Evolutionary conservation across 228 moss, liverwort and hornwort genomes (phyloP), one percentile per base, ranked within the genome.

Genomic region (Sphagnum fallax): DNA sequence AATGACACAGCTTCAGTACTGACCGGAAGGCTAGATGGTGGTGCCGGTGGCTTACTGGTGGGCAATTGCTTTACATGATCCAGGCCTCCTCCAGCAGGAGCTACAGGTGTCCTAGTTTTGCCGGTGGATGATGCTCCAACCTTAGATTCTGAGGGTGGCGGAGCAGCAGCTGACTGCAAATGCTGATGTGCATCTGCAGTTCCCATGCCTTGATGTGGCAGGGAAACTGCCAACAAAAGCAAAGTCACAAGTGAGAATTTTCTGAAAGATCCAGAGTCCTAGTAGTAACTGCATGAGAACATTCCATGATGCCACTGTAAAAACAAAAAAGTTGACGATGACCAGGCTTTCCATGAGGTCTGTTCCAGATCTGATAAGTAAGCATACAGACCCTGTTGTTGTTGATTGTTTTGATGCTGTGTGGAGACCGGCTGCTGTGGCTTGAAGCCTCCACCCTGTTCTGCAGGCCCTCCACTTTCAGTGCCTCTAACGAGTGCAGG

Each of bases 161-260:
- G 85, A 5, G 66, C 53, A 60, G 69, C 67, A 68, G 68, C 83
- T 77, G 85, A 78, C 75, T 86, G 78, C 69, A 82, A 72, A 53
- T 95, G 86, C 62, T 89, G 89, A 75, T 70, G 85, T 53, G 74
- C 68, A 74, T 95, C 90, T 75, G 92, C 60, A 79, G 87, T 65
- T 69, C 85, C 95, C 85, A 80, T 67, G 74, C 84, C 89, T 89
- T 90, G 89, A 64, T 85, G 90, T 71, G 77, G 79, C 80, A 72
- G 79, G 84, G 87, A 47, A 63, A 81, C 75, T 75, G 63, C 48
- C 67, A 67, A 10, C 63, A 64, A 8, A 8, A 55, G 55, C 9
- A 55, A 8, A 8, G 12, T 12, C 12, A 55, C 55, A 55, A 32
- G 2, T 55, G 55, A 55, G 55, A 1, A 8, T 55, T 12, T 8